Evolutionary conservation across 1,284 basidiomycete genomes (phyloP).

Genomic region (Amylostereum chailletii): DNA sequence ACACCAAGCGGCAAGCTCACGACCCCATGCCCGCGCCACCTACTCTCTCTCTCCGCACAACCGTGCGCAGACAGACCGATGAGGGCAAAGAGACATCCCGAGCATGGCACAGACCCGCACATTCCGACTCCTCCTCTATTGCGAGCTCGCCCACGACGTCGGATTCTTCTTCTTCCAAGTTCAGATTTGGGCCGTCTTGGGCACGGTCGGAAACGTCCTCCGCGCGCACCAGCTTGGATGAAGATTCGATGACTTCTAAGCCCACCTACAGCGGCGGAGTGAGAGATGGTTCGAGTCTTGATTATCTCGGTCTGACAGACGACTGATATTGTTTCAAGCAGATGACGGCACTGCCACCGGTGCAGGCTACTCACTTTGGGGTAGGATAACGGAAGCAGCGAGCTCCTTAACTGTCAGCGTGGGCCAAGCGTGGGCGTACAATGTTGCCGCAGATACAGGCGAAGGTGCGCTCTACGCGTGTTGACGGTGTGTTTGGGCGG

Average conservation of each 20-base stretch:
- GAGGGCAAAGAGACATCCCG: neutral
- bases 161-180: neutral
- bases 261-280: conserved; percentile 6
- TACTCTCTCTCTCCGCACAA: conserved; percentile 10
- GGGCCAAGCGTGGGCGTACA: conserved; percentile 45
- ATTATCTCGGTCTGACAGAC: neutral
- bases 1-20: conserved; percentile 7
- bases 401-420: conserved; percentile 47
- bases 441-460: conserved; percentile 31
- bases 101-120: conserved; percentile 3
- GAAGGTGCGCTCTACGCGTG: conserved; percentile 33
- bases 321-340: conserved; percentile 5
- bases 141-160: conserved; percentile 10
- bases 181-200: neutral
- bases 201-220: conserved; percentile 23
- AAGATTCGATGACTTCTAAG: conserved; percentile 16
- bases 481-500: neutral
- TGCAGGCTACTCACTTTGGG: conserved; percentile 43
- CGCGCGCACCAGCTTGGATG: conserved; percentile 37
- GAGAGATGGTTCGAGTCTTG: neutral
- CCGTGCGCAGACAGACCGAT: neutral
- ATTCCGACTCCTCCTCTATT: conserved; percentile 9
- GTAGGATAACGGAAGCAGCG: conserved; percentile 43
- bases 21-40: conserved; percentile 8
- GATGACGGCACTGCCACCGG: conserved; percentile 17